Base-by-base conservation (phyloP, 2,329 filamentous ascomycete genomes). In the Alternaria arbusti region DNA sequence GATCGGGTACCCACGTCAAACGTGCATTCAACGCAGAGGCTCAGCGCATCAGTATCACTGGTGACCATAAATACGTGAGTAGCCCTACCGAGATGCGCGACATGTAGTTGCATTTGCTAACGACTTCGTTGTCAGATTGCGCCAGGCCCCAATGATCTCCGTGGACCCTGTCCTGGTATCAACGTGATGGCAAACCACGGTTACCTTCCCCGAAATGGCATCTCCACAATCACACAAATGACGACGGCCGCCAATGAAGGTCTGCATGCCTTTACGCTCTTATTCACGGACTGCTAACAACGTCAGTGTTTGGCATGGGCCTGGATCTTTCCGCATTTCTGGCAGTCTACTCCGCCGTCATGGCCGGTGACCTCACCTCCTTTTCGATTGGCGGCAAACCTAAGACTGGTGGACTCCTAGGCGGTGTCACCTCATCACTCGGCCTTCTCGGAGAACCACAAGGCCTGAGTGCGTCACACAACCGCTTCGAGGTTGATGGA, bases 391-490 rank as follows among this genome's bases (percentile, higher is more conserved):
- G 68, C 26, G 68, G 68, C 32, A 67, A 67, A 32, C 58, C 68
- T 10, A 63, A 62, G 58, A 59, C 55, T 13, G 60, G 56, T 26
- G 68, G 68, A 61, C 68, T 67, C n/a, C 64, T 70, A 40, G 66
- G 64, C 15, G 68, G 68, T 26, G 57, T 66, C 43, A 56, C 63
- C 36, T 60, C 69, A 30, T 64, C 65, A 44, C 17, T 70, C 7
- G 61, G 65, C 5, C 57, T 71, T 36, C 69, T 70, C 36, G 59
- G 61, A 32, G 63, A 60, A 50, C 50, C 69, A 36, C 63, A 43
- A 10, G 69, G 69, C 22, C 64, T 70, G n/a, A 61, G 59, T 17
- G 61, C 65, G 5, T 68, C 67, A n/a, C 69, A 71, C 55, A 70
- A 70, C 45, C 56, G 60, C 12, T 70, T 69, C 43, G 68, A 70